Evolutionary conservation across 2,329 filamentous ascomycete species (phyloP).

Genomic region (Aspergillus texensis): DNA sequence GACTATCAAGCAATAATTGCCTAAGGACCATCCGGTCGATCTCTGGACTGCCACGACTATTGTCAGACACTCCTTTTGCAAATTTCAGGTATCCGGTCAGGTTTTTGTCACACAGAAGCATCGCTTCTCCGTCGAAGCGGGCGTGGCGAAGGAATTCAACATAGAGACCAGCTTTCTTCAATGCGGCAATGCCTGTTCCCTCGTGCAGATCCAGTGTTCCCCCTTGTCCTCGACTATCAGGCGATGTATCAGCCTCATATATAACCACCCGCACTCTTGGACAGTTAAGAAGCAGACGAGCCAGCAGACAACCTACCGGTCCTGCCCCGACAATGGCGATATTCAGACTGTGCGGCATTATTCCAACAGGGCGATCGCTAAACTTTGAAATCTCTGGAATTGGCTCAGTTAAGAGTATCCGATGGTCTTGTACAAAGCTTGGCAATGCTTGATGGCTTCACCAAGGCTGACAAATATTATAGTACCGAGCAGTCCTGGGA

Average conservation of each 20-base stretch:
- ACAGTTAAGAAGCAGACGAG: not conserved
- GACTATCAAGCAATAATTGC: not conserved
- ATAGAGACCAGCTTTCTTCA: conserved; percentile 26
- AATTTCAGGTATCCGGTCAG: not conserved
- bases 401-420: not conserved
- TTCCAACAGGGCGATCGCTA: not conserved
- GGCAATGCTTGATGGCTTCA: not conserved
- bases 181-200: conserved; percentile 28
- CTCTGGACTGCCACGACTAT: conserved; percentile 4
- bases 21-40: conserved; percentile 1
- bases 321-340: conserved; percentile 2
- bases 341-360: not conserved
- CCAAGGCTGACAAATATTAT: not conserved
- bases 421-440: not conserved
- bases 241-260: conserved; percentile 20
- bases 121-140: not conserved
- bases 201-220: conserved; percentile 33
- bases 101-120: not conserved
- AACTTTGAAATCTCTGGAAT: not conserved
- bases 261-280: not conserved
- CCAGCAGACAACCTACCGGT: not conserved
- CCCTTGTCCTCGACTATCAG: conserved; percentile 19
- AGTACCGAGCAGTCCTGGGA: too few relatives aligned
- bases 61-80: too few relatives aligned
- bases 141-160: conserved; percentile 23